Percentiles rank a stretch among this genome's conserved stretches.
phyloP scores from a whole-genome alignment of 2,329 filamentous ascomycete species.

The Elsinoe australis region DNA sequence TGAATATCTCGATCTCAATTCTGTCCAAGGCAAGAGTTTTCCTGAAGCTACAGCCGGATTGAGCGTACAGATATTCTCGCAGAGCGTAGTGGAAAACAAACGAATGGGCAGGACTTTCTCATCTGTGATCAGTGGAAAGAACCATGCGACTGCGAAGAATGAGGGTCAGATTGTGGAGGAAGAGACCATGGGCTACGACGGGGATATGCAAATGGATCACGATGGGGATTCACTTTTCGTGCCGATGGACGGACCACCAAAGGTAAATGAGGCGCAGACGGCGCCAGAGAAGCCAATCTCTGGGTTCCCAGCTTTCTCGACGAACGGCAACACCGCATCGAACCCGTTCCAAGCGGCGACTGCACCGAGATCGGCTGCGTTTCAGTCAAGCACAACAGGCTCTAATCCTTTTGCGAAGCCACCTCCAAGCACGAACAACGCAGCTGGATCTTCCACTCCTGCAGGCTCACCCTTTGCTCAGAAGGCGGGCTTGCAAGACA shows the following conservation, averaged over 20 bases:
- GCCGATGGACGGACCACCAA: constrained; percentile 26
- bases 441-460: background rate
- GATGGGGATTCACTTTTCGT: constrained; percentile 38
- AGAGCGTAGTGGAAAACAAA: constrained; percentile 51
- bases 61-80: constrained; percentile 47
- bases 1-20: constrained; percentile 46
- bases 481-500: background rate
- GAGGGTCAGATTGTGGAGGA: constrained; percentile 44
- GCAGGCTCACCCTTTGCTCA: constrained; percentile 1
- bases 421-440: constrained; percentile 4
- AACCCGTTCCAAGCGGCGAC: background rate
- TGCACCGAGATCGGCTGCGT: background rate
- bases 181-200: constrained; percentile 27
- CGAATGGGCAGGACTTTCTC: constrained; percentile 48
- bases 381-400: constrained; percentile 10
- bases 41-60: constrained; percentile 26
- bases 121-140: constrained; percentile 51
- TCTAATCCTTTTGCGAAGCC: constrained; percentile 18
- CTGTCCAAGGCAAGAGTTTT: constrained; percentile 34
- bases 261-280: no score
- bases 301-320: background rate
- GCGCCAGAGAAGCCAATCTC: constrained; percentile 2
- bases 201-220: constrained; percentile 27
- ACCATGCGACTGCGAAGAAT: constrained; percentile 43
- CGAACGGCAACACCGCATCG: background rate